phyloP scores from a whole-genome alignment of 2,329 filamentous ascomycete species.

The Diaporthe capsici region DNA sequence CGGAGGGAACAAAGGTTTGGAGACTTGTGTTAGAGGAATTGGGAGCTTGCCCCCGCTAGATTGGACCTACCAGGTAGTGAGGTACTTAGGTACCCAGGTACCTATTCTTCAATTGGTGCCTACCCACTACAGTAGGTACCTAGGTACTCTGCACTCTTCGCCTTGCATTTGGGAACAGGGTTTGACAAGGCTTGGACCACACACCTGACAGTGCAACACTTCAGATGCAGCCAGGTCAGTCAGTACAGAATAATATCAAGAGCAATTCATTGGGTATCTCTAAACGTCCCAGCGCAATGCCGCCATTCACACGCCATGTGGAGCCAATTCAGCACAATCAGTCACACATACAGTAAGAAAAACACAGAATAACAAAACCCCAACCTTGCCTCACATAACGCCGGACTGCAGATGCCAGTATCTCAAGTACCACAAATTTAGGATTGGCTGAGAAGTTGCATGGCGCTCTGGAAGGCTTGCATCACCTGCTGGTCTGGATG shows the following conservation, averaged over 20 bases:
- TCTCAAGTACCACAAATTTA: background rate
- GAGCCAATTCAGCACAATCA: background rate
- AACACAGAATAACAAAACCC: background rate
- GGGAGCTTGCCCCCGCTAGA: background rate
- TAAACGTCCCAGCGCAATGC: background rate
- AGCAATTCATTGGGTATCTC: slow-evolving; percentile 32
- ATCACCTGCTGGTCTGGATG: slow-evolving; percentile 68
- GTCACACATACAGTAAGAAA: background rate
- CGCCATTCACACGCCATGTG: background rate
- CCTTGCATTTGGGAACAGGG: background rate
- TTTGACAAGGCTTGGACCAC: background rate
- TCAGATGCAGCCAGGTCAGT: background rate
- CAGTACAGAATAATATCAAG: background rate
- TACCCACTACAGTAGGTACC: background rate
- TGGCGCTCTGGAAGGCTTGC: slow-evolving; percentile 72
- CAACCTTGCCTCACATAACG: background rate
- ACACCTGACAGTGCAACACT: background rate
- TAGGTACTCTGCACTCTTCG: background rate
- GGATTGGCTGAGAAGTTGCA: slow-evolving; percentile 64
- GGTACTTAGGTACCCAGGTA: background rate
- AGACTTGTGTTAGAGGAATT: background rate
- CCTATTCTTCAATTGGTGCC: background rate
- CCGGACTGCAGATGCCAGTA: background rate
- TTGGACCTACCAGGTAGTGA: background rate
- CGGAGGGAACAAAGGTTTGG: background rate